Conservation (phyloP, 2,329 filamentous ascomycete species). For the Calonectria naviculata region DNA sequence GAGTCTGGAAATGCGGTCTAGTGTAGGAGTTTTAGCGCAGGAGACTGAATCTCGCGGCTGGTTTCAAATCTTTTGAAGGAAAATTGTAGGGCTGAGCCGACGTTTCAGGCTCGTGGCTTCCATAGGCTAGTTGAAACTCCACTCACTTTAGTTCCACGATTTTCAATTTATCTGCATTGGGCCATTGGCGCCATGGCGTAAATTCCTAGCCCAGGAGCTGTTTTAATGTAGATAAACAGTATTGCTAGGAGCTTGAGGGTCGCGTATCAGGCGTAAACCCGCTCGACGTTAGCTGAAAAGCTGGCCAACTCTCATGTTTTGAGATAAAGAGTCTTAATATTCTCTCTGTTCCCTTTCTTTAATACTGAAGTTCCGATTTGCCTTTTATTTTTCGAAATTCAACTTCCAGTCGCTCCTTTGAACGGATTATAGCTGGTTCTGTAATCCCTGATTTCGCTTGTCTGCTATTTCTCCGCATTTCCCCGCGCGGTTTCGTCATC, state of each 20-base stretch:
- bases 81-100: constrained; percentile 14
- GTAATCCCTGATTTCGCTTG: background rate
- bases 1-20: background rate
- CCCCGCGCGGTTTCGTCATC: background rate
- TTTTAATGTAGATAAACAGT: background rate
- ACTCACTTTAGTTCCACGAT: background rate
- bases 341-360: background rate
- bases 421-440: background rate
- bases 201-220: background rate
- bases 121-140: background rate
- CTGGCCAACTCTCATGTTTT: background rate
- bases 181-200: background rate
- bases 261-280: background rate
- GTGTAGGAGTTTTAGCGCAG: background rate
- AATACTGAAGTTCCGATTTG: no score
- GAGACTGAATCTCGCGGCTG: background rate
- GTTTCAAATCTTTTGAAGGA: background rate
- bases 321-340: background rate
- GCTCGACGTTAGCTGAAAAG: background rate
- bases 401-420: background rate
- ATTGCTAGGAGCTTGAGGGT: background rate
- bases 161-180: background rate
- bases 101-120: background rate
- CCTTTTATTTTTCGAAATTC: background rate
- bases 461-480: background rate